Evolutionary conservation across 202 grass and related monocot species (phyloP).

Genomic region (Elaeis oleifera): DNA sequence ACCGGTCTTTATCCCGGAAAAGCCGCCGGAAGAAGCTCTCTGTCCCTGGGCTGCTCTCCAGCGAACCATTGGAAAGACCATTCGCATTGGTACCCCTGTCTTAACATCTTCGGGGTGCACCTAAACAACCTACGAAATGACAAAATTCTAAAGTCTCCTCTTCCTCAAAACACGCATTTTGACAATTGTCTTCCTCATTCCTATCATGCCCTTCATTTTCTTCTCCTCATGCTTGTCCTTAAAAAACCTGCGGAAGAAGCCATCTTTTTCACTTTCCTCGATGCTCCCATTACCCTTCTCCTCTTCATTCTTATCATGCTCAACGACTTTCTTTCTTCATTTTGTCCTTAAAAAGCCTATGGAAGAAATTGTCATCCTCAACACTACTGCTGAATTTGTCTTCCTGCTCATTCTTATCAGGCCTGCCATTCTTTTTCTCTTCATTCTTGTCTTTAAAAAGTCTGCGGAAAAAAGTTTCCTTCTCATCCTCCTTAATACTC

Average conservation of each 20-base stretch:
- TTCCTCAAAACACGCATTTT: slow-evolving; percentile 48
- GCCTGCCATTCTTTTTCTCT: neutral
- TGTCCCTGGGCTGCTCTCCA: slow-evolving; percentile 87
- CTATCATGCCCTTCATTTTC: slow-evolving; percentile 44
- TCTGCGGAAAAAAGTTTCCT: slow-evolving; percentile 10
- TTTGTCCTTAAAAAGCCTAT: slow-evolving; percentile 84
- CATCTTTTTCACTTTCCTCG: slow-evolving; percentile 85
- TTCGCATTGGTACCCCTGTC: slow-evolving; percentile 28
- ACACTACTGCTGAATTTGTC: no score
- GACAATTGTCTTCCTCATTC: slow-evolving; percentile 51
- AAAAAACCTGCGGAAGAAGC: slow-evolving; percentile 86
- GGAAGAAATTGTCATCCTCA: slow-evolving; percentile 42
- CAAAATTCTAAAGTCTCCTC: slow-evolving; percentile 83
- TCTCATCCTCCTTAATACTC: slow-evolving; percentile 13
- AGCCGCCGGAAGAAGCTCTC: slow-evolving; percentile 88
- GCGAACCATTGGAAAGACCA: slow-evolving; percentile 36
- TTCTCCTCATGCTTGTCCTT: slow-evolving; percentile 82
- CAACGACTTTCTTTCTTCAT: slow-evolving; percentile 51
- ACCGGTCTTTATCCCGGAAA: slow-evolving; percentile 82
- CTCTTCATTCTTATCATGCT: slow-evolving; percentile 53
- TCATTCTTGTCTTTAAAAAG: slow-evolving; percentile 23
- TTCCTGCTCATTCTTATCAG: neutral
- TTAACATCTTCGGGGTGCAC: slow-evolving; percentile 86
- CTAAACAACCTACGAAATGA: slow-evolving; percentile 93
- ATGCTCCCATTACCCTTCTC: slow-evolving; percentile 35